Evolutionary conservation across 2,329 filamentous ascomycete genomes (phyloP).

Genomic region (Colletotrichum tanaceti): DNA sequence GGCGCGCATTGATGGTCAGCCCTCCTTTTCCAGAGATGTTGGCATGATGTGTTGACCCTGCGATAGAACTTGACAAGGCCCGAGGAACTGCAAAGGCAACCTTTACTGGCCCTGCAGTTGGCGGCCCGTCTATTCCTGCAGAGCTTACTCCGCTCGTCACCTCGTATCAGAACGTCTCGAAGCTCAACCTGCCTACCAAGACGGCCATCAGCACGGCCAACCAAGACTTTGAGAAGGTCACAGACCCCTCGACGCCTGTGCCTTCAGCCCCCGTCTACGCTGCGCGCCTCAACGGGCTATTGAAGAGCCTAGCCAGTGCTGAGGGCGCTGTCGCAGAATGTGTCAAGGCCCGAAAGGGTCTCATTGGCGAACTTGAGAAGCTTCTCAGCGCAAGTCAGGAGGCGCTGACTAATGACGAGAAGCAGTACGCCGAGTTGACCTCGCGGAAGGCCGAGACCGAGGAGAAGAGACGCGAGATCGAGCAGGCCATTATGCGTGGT

Average conservation of each 20-base stretch:
- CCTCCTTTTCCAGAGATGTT: background rate
- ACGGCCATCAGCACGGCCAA: conserved; percentile 77
- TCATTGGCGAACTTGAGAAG: conserved; percentile 85
- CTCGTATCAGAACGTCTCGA: conserved; percentile 78
- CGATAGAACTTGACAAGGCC: conserved; percentile 71
- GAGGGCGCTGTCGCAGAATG: conserved; percentile 90
- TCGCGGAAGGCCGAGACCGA: conserved; percentile 80
- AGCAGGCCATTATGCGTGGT: conserved; percentile 89
- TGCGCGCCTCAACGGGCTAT: conserved; percentile 86
- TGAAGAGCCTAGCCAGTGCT: conserved; percentile 88
- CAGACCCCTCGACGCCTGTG: conserved; percentile 73
- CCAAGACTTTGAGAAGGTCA: conserved; percentile 85
- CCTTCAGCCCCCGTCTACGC: conserved; percentile 92
- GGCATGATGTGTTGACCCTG: conserved; percentile 37
- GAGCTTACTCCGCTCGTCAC: conserved; percentile 83
- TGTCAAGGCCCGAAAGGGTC: conserved; percentile 82
- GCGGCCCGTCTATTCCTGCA: conserved; percentile 70
- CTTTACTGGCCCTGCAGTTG: conserved; percentile 74
- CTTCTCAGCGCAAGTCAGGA: conserved; percentile 79
- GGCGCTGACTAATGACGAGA: conserved; percentile 77
- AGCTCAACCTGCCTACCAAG: conserved; percentile 76
- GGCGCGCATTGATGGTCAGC: conserved; percentile 78
- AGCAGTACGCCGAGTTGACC: conserved; percentile 71
- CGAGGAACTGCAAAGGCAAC: conserved; percentile 64
- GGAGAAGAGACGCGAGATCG: conserved; percentile 85